Base-by-base conservation (phyloP, 1,284 basidiomycete species). In the Tilletia horrida region DNA sequence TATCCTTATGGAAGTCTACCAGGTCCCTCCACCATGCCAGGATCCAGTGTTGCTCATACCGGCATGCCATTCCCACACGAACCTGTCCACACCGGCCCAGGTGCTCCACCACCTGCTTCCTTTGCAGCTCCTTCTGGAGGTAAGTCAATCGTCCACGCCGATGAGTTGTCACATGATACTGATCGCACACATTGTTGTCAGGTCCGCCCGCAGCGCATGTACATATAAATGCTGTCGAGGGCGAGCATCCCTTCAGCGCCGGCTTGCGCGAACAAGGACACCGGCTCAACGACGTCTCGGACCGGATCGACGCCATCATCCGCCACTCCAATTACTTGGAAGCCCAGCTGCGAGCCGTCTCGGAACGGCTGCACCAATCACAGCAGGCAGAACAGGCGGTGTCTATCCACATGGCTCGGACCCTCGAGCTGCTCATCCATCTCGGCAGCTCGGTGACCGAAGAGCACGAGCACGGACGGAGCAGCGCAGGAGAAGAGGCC, bases 291-390 rank as follows among this genome's bases (percentile, higher is more conserved):
- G 76, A 78, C 61, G 67, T 78, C 21, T 75, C 74, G 27, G 77
- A 79, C 63, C 72, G 77, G n/a, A 73, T 76, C 52, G 77, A 79
- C 61, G 73, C 74, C 63, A 75, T 79, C 64, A 79, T 79, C 61
- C 71, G 77, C 21, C 77, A 79, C 64, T 70, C 76, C 14, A 68
- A 68, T n/a, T 79, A 76, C 67, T 72, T 79, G 63, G 77, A 79
- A 64, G 57, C 59, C 2, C 73, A 79, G 48, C 67, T 79, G 40
- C 71, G 76, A 18, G 67, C 67, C n/a, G 67, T 78, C 13, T 70
- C 74, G 9, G 73, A 76, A 40, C 69, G 76, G 50, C 62, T 76
- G 18, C 55, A 59, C 55, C 55, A 59, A 21, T 31, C 27, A n/a
- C 55, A 59, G 27, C 25, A 59, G 31, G 55, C 55, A 9, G 55